Percentiles rank a stretch among this genome's conserved stretches.
These are phyloP conservation scores for Aspergillus ostianus DNA, from an alignment of 495 filamentous ascomycete genomes.

Conservation along the genomic window DNA sequence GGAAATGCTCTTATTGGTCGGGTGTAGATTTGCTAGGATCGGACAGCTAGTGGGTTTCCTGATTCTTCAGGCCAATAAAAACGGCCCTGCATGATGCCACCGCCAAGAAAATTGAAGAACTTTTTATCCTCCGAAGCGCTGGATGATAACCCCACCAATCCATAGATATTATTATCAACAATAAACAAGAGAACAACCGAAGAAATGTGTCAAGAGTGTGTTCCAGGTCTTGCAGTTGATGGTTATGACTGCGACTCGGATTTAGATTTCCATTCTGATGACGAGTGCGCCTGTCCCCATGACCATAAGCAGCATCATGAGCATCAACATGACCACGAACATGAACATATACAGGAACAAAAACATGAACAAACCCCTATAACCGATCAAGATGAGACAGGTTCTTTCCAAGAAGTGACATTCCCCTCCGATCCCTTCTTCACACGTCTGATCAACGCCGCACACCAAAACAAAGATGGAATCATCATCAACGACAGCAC, in stretches of 20 bases:
- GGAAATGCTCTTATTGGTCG: too few species aligned
- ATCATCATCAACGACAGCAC: constrained; percentile 14
- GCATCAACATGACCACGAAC: constrained; percentile 4
- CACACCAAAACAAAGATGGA: constrained; percentile 7
- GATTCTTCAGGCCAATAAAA: too few species aligned
- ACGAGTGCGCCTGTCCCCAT: constrained; percentile 11
- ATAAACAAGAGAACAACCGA: too few species aligned
- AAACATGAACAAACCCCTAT: too few species aligned
- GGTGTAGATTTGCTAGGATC: too few species aligned
- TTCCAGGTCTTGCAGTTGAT: constrained; percentile 7
- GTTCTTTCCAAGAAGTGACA: neutral
- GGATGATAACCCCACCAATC: too few species aligned
- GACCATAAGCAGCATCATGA: constrained; percentile 11
- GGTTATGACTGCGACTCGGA: constrained; percentile 16
- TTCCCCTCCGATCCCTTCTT: constrained; percentile 17
- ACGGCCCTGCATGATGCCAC: too few species aligned
- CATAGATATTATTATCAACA: too few species aligned
- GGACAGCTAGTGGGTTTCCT: too few species aligned
- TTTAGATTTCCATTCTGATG: constrained; percentile 11
- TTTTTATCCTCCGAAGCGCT: too few species aligned
- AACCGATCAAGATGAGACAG: neutral
- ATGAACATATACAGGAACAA: neutral
- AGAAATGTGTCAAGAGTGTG: constrained; percentile 15
- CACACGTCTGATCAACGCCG: constrained; percentile 10
- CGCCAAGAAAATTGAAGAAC: too few species aligned